These are phyloP conservation scores for Handroanthus guayacan DNA, from an alignment of 257 asterid species.

Conservation along the genomic window DNA sequence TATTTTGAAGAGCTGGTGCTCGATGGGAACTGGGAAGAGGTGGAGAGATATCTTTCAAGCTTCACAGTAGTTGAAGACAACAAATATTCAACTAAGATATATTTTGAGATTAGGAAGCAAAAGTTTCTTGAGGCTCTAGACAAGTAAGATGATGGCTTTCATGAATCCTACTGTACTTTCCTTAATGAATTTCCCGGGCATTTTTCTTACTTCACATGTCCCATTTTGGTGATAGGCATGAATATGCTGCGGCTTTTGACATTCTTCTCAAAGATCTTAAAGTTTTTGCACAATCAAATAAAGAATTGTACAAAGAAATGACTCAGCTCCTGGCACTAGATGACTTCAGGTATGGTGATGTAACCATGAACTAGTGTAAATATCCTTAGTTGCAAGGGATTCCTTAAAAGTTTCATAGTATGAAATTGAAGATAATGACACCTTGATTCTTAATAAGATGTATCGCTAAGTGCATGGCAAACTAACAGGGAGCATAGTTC, in stretches of 20 bases:
- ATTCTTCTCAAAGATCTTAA: constrained; percentile 74
- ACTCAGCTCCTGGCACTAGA: constrained; percentile 63
- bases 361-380: constrained; percentile 1
- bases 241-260: constrained; percentile 56
- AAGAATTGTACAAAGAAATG: constrained; percentile 67
- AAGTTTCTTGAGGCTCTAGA: constrained; percentile 83
- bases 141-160: constrained; percentile 48
- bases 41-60: constrained; percentile 64
- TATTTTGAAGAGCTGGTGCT: constrained; percentile 64
- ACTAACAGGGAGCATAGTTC: constrained; percentile 59
- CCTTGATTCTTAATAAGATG: constrained; percentile 4
- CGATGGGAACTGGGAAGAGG: constrained; percentile 62
- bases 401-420: constrained; percentile 18
- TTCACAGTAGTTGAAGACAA: constrained; percentile 59
- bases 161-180: neutral
- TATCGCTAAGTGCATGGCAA: constrained; percentile 27
- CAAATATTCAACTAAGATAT: constrained; percentile 65
- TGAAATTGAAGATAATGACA: constrained; percentile 13
- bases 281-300: constrained; percentile 60
- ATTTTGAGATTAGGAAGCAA: constrained; percentile 80
- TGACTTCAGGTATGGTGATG: constrained; percentile 65
- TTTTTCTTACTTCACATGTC: neutral
- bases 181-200: neutral
- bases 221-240: constrained; percentile 51
- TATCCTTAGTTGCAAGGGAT: constrained; percentile 6